These are phyloP conservation scores for Pseudogymnoascus sp. DNA, from an alignment of 2,329 filamentous ascomycete species.

Conservation along the genomic window DNA sequence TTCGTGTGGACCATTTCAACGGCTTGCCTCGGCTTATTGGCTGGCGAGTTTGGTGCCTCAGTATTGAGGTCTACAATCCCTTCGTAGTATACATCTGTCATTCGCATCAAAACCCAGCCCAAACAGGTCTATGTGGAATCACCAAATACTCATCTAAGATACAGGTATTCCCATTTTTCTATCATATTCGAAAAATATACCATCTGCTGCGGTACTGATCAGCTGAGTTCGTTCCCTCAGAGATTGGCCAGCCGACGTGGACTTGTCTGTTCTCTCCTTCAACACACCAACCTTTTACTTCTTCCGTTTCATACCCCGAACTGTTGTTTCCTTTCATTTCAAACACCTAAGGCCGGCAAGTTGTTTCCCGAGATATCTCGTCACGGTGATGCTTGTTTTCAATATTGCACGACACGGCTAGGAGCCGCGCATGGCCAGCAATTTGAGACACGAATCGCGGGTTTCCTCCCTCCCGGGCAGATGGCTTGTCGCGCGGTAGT, in stretches of 20 bases:
- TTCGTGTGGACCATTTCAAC: background rate
- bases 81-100: background rate
- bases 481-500: background rate
- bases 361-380: background rate
- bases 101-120: background rate
- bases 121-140: background rate
- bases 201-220: background rate
- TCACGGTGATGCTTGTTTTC: background rate
- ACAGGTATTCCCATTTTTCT: background rate
- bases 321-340: background rate
- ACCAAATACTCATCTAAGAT: background rate
- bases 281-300: background rate
- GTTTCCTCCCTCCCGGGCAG: background rate
- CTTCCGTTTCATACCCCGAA: background rate
- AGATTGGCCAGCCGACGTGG: background rate
- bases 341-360: background rate
- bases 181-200: background rate
- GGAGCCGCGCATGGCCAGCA: background rate
- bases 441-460: background rate
- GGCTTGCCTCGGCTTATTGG: conserved; percentile 1
- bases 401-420: background rate
- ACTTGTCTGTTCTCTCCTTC: background rate
- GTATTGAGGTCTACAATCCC: background rate
- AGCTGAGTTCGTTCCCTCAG: background rate
- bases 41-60: background rate